Conservation (phyloP, 805 yeast genomes). For the Metschnikowia hibisci region DNA sequence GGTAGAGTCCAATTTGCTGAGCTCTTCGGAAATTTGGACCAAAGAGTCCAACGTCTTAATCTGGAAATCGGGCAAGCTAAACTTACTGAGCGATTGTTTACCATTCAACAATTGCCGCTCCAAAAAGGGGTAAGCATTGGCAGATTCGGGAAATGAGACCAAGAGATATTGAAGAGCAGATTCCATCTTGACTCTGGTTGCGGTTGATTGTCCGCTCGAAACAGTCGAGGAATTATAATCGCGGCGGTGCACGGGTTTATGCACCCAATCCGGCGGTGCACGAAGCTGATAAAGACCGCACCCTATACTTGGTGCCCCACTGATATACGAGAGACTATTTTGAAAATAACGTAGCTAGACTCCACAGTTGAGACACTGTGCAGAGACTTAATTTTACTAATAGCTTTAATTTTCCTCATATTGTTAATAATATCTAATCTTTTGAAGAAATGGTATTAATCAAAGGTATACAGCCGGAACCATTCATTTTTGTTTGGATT, state of each 20-base stretch:
- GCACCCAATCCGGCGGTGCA: slow-evolving; percentile 2
- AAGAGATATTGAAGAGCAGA: slow-evolving; percentile 45
- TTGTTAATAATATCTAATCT: too few species aligned
- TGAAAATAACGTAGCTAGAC: too few species aligned
- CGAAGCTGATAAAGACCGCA: slow-evolving; percentile 1
- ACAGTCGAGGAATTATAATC: slow-evolving; percentile 5
- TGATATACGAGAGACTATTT: too few species aligned
- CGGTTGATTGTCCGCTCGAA: slow-evolving; percentile 3
- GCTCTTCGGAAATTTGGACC: slow-evolving; percentile 87
- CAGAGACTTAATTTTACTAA: too few species aligned
- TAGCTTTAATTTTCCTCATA: too few species aligned
- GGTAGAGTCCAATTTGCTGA: slow-evolving; percentile 77
- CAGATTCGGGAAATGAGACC: slow-evolving; percentile 57
- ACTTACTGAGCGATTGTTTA: slow-evolving; percentile 50
- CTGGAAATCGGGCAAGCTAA: slow-evolving; percentile 78
- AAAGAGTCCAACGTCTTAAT: slow-evolving; percentile 92
- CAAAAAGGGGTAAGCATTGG: slow-evolving; percentile 49
- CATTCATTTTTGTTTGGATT: too few species aligned
- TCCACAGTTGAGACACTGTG: too few species aligned
- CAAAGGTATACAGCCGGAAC: too few species aligned
- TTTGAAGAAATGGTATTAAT: too few species aligned
- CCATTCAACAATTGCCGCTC: slow-evolving; percentile 55
- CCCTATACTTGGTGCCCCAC: neutral
- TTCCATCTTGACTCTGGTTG: slow-evolving; percentile 21
- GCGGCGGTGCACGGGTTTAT: slow-evolving; percentile 12